A percentile compares a stretch with the other conserved stretches of the same genome.
These are phyloP conservation scores for Solanum bukasovii DNA, from an alignment of 257 asterid genomes.

Conservation along the genomic window DNA sequence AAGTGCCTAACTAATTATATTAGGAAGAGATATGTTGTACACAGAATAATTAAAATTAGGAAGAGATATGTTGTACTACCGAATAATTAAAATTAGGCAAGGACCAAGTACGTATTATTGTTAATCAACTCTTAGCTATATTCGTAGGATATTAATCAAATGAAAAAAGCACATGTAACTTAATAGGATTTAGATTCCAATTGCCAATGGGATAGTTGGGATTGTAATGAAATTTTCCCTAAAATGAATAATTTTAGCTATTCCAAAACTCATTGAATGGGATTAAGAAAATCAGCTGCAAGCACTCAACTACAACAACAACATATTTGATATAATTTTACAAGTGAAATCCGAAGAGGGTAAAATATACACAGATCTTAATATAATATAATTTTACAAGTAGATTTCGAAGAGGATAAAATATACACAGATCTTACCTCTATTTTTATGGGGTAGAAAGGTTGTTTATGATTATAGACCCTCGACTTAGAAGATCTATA, in stretches of 20 bases:
- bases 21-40: background rate
- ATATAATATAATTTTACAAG: background rate
- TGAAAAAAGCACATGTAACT: background rate
- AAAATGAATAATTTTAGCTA: background rate
- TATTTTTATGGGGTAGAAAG: background rate
- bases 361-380: too few relatives aligned
- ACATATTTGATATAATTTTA: background rate
- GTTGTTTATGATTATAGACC: background rate
- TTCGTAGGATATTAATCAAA: background rate
- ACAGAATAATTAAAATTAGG: background rate
- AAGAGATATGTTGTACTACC: background rate
- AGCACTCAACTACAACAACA: background rate
- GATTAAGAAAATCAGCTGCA: background rate
- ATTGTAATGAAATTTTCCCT: background rate
- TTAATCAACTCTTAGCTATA: background rate
- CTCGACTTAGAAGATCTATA: background rate
- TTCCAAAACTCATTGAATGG: background rate
- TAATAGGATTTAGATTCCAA: background rate
- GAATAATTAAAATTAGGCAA: background rate
- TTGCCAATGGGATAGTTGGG: background rate
- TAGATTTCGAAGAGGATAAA: rapidly evolving
- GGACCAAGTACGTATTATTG: background rate
- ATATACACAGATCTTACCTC: background rate
- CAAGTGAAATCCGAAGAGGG: background rate
- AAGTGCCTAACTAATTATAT: background rate